These are phyloP conservation scores for Penicillium sp. DNA, from an alignment of 2,329 filamentous ascomycete genomes.

Conservation along the genomic window DNA sequence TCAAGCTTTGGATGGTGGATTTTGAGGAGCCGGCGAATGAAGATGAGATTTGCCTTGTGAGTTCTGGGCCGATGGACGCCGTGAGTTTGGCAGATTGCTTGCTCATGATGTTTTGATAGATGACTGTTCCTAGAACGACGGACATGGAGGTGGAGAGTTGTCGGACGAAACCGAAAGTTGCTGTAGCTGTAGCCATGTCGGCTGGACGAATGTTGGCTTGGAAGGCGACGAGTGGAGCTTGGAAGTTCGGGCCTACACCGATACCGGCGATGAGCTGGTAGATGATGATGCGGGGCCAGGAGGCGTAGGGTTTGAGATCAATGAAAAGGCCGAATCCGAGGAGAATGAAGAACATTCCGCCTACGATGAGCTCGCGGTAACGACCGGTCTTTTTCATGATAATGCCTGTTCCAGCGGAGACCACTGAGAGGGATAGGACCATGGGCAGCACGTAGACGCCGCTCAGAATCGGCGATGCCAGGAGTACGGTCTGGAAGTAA, in stretches of 20 bases:
- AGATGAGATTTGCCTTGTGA: constrained; percentile 20
- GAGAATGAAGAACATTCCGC: constrained; percentile 54
- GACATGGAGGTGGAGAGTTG: constrained; percentile 54
- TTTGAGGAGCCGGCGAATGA: constrained; percentile 36
- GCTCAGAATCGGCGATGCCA: constrained; percentile 61
- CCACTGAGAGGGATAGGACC: constrained; percentile 60
- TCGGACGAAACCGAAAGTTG: constrained; percentile 56
- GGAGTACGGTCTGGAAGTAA: constrained; percentile 73
- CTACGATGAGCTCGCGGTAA: constrained; percentile 57
- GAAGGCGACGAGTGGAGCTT: constrained; percentile 57
- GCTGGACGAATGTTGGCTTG: constrained; percentile 56
- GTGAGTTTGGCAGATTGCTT: constrained; percentile 28
- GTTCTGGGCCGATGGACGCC: constrained; percentile 27
- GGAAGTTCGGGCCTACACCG: constrained; percentile 59
- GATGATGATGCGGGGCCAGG: constrained; percentile 45
- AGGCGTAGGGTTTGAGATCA: constrained; percentile 50
- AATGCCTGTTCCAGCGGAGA: constrained; percentile 57
- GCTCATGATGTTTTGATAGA: constrained; percentile 39
- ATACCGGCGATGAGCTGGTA: constrained; percentile 57
- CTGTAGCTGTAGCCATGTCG: constrained; percentile 59
- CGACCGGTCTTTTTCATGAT: constrained; percentile 67
- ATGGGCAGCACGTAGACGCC: constrained; percentile 70
- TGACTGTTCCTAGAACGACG: constrained; percentile 53
- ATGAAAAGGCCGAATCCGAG: constrained; percentile 64
- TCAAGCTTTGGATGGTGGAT: constrained; percentile 31